These are phyloP conservation scores for Puccinia hordei DNA, from an alignment of 1,284 basidiomycete genomes.

Conservation along the genomic window DNA sequence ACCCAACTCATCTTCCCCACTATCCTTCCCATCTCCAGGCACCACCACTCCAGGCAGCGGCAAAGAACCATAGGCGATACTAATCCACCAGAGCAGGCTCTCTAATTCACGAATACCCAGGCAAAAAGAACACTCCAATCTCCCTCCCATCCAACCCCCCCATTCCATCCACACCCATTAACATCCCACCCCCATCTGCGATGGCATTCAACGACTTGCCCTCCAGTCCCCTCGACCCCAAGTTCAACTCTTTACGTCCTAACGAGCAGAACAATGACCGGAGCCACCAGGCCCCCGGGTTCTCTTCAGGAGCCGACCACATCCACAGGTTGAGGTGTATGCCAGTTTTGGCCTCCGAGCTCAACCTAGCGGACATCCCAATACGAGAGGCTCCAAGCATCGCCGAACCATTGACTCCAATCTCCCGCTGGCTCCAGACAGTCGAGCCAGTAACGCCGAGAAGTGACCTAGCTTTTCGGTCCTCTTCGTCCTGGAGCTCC, in stretches of 20 bases:
- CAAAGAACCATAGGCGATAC: background rate
- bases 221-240: slow-evolving; percentile 6
- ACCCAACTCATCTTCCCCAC: background rate
- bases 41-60: background rate
- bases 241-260: background rate
- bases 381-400: background rate
- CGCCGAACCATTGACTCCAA: background rate
- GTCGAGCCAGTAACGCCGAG: background rate
- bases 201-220: background rate
- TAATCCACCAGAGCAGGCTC: background rate
- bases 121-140: background rate
- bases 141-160: background rate
- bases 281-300: background rate
- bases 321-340: background rate
- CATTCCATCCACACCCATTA: background rate
- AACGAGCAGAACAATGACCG: too few relatives aligned
- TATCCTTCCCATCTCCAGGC: background rate
- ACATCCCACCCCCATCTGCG: background rate
- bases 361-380: background rate
- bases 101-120: background rate
- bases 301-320: background rate
- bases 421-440: background rate
- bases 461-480: background rate
- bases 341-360: background rate
- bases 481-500: background rate